Evolutionary conservation across 2,329 filamentous ascomycete genomes (phyloP), one percentile per base, ranked within the genome.

Genomic region (Aspergillus aculeatinus): DNA sequence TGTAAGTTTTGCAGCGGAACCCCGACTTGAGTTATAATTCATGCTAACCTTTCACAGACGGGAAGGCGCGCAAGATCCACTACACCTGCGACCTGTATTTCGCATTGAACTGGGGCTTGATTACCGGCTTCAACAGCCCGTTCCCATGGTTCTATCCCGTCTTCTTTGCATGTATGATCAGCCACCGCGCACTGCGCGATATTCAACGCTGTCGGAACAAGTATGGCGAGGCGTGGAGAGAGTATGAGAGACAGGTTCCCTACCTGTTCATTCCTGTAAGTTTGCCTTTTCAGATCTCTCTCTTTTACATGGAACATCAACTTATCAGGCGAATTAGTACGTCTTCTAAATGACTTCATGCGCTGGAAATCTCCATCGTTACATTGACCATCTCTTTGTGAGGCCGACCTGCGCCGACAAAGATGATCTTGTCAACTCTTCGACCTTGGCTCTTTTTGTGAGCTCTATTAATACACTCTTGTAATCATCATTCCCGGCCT

Each of bases 121-220:
- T 94, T 67, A 92, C 89, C 2, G 91, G 91, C 11, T 93, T 94
- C 77, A 81, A 81, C 39, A 91, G 88, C 71, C 90, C 91, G 0
- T 93, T 94, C 78, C 91, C 91, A 1, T 96, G 91, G 90, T 95
- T 96, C 77, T 94, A 96, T 73, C 89, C 90, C 0, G 76, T 90
- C 39, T 96, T 96, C 81, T 96, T 96, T 74, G 81, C 82, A 19
- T 77, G 78, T 67, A 94, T 94, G 90, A 94, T 95, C 70, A 81
- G 87, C 10, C 91, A 96, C 75, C 88, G 91, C 60, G 89, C 90
- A 4, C 80, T 80, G 65, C 83, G 91, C 61, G 91, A 96, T 72
- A 90, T 93, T 61, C 82, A 89, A 73, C 83, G 87, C 65, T 96
- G 91, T 77, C 83, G 85, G 58, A 81, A 81, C 68, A 92, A 91